These are phyloP conservation scores for Monosporascus sp. DNA, from an alignment of 2,329 filamentous ascomycete species.

Conservation along the genomic window DNA sequence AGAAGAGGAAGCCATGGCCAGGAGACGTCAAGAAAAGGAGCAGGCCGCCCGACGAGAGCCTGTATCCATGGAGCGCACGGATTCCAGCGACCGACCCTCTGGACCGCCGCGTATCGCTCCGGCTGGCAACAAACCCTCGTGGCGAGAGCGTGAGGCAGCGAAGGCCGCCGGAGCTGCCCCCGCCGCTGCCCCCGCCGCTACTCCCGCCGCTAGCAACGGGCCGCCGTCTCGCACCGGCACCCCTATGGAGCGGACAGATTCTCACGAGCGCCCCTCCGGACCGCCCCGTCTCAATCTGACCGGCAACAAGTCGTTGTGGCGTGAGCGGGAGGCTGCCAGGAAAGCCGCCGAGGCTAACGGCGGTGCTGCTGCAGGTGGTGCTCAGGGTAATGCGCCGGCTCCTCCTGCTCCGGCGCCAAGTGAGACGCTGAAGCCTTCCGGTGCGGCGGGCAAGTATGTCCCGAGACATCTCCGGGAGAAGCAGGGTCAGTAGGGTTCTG, in stretches of 20 bases:
- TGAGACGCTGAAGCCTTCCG: constrained; percentile 49
- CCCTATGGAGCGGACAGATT: constrained; percentile 22
- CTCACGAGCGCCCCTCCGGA: constrained; percentile 19
- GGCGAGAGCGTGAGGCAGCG: constrained; percentile 57
- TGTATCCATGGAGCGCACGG: constrained; percentile 36
- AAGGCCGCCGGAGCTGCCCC: constrained; percentile 37
- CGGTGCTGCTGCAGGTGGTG: constrained; percentile 16
- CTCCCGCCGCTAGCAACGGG: constrained; percentile 18
- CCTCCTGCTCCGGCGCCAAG: constrained; percentile 28
- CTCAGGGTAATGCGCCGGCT: neutral
- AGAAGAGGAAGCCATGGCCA: constrained; percentile 83
- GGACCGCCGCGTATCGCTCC: constrained; percentile 53
- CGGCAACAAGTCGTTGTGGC: constrained; percentile 64
- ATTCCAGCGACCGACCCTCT: constrained; percentile 41
- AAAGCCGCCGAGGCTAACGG: constrained; percentile 27
- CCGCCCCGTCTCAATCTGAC: constrained; percentile 60
- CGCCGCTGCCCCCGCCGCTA: constrained; percentile 16
- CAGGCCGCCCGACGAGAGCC: constrained; percentile 37
- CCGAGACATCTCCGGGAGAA: constrained; percentile 41
- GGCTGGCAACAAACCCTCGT: constrained; percentile 45
- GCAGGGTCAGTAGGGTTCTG: constrained; percentile 12
- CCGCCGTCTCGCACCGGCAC: constrained; percentile 24
- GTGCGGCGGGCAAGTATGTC: constrained; percentile 56
- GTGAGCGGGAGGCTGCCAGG: constrained; percentile 62
- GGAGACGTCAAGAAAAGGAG: constrained; percentile 63